Evolutionary conservation across 306 rosid species (phyloP).

Genomic region (Abrus pulchellus): DNA sequence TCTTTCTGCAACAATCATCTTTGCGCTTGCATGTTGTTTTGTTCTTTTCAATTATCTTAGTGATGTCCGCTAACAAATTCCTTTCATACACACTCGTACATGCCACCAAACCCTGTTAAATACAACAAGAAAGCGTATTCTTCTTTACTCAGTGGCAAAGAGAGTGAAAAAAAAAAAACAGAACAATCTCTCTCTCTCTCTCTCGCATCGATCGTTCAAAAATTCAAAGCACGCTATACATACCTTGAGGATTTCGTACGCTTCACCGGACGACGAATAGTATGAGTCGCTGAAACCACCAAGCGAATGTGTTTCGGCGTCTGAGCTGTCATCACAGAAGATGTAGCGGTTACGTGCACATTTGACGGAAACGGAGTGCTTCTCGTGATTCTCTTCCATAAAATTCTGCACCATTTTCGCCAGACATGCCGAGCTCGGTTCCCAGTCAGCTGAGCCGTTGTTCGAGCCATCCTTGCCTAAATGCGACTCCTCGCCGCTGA

Average conservation of each 20-base stretch:
- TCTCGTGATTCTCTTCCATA: slow-evolving; percentile 79
- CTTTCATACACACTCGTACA: slow-evolving; percentile 71
- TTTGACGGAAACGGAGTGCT: slow-evolving; percentile 55
- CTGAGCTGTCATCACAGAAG: slow-evolving; percentile 63
- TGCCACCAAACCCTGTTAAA: slow-evolving; percentile 69
- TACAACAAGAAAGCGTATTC: not conserved
- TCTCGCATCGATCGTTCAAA: not conserved
- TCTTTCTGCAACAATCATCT: slow-evolving; percentile 65
- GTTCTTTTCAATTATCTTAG: slow-evolving; percentile 80
- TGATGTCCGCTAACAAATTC: slow-evolving; percentile 78
- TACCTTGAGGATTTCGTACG: slow-evolving; percentile 81
- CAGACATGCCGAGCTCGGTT: slow-evolving; percentile 81
- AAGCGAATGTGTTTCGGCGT: slow-evolving; percentile 57
- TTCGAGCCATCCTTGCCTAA: slow-evolving; percentile 50
- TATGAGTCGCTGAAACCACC: slow-evolving; percentile 59
- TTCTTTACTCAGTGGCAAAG: not conserved
- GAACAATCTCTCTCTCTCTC: not conserved
- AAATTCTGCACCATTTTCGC: slow-evolving; percentile 88
- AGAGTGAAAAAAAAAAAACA: not conserved
- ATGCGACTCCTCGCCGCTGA: slow-evolving; percentile 52
- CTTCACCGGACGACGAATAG: slow-evolving; percentile 56
- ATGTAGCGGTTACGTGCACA: slow-evolving; percentile 72
- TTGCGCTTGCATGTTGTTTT: slow-evolving; percentile 73
- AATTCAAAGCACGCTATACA: not conserved
- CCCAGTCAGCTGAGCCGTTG: slow-evolving; percentile 57